Evolutionary conservation across 2,329 filamentous ascomycete species (phyloP).

Genomic region (Cytospora chrysosperma): DNA sequence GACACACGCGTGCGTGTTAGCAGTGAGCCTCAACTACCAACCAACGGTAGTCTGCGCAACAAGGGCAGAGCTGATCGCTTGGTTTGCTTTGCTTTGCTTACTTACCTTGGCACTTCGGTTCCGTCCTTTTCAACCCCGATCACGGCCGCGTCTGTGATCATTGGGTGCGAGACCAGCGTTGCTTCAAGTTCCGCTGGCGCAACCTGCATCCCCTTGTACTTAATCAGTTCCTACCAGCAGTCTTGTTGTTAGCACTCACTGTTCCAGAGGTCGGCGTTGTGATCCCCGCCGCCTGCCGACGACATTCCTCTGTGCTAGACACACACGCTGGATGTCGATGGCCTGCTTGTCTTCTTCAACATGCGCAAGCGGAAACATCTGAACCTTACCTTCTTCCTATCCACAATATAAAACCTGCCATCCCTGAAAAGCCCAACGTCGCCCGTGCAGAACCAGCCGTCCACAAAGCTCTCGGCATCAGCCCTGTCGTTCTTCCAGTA

Average conservation of each 20-base stretch:
- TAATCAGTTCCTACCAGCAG: slow-evolving; percentile 54
- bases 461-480: slow-evolving; percentile 58
- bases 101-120: slow-evolving; percentile 53
- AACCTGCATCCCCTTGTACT: slow-evolving; percentile 64
- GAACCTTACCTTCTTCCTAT: slow-evolving; percentile 63
- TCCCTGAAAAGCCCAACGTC: slow-evolving; percentile 73
- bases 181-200: slow-evolving; percentile 64
- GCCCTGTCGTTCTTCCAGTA: slow-evolving; percentile 69
- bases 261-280: neutral
- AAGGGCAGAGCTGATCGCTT: too few relatives aligned
- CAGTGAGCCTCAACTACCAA: neutral
- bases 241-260: neutral
- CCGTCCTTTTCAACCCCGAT: slow-evolving; percentile 51
- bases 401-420: slow-evolving; percentile 74
- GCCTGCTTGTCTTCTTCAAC: too few relatives aligned
- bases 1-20: neutral
- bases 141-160: slow-evolving; percentile 58
- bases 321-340: too few relatives aligned
- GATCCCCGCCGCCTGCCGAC: neutral
- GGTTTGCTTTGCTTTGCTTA: slow-evolving; percentile 35
- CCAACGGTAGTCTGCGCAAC: neutral
- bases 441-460: slow-evolving; percentile 74
- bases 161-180: slow-evolving; percentile 40
- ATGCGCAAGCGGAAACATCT: neutral
- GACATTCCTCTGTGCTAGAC: neutral